Percentiles rank a stretch among this genome's conserved stretches.
Evolutionary conservation across 1,284 basidiomycete species (phyloP).

Genomic region (Clitocybe nebularis): DNA sequence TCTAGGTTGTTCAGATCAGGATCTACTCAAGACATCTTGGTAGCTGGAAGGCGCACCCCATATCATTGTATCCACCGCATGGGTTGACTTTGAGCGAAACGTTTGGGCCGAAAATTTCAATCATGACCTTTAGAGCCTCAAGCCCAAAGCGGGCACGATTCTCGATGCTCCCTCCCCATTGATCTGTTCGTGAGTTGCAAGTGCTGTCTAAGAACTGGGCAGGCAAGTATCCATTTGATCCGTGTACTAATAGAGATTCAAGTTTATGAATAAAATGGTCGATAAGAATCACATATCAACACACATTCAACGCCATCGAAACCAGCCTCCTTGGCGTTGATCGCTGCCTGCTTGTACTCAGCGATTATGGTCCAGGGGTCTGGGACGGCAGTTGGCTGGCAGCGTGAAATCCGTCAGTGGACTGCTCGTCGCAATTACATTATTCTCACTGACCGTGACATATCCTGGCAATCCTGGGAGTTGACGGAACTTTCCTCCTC

Average conservation of each 20-base stretch:
- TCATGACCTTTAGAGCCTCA: conserved; percentile 44
- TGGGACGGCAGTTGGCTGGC: conserved; percentile 37
- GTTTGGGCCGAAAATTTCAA: conserved; percentile 47
- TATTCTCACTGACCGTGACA: conserved; percentile 23
- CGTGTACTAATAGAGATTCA: conserved; percentile 37
- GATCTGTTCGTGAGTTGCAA: conserved; percentile 56
- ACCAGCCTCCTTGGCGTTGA: conserved; percentile 54
- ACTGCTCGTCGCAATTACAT: background rate
- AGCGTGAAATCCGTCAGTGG: conserved; percentile 6
- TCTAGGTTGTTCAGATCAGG: conserved; percentile 15
- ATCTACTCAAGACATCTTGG: background rate
- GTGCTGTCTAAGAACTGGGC: conserved; percentile 54
- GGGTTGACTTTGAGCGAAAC: conserved; percentile 52
- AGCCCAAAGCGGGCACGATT: conserved; percentile 54
- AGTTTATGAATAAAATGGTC: no score
- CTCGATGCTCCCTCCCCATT: conserved; percentile 56
- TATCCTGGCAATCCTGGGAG: conserved; percentile 30
- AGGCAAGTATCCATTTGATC: conserved; percentile 46
- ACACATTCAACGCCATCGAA: conserved; percentile 63
- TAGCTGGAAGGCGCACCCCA: conserved; percentile 27
- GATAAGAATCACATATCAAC: conserved; percentile 11
- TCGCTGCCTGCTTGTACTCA: conserved; percentile 47
- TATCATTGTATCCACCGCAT: conserved; percentile 43
- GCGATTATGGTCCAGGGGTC: conserved; percentile 38
- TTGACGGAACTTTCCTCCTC: conserved; percentile 34